phyloP scores from a whole-genome alignment of 352 stramenopile species.

The Phytophthora fragariaefolia region DNA sequence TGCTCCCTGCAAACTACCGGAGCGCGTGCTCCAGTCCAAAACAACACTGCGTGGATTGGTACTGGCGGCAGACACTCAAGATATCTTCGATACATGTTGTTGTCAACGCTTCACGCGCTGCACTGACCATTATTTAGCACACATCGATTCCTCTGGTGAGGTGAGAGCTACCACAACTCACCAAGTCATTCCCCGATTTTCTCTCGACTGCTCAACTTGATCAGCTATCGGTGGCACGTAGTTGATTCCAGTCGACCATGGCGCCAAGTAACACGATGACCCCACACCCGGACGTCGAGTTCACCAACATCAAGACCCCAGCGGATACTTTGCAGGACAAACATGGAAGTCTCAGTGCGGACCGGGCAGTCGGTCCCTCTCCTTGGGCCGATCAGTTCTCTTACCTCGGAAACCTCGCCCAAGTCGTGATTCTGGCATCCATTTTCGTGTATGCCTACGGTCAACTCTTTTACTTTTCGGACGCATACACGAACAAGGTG shows the following conservation, averaged over 20 bases:
- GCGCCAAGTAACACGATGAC: slow-evolving; percentile 21
- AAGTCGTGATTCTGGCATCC: slow-evolving; percentile 34
- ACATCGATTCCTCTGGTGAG: background rate
- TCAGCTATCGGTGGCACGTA: background rate
- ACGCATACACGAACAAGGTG: slow-evolving; percentile 21
- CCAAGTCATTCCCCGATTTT: slow-evolving; percentile 25
- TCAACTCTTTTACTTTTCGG: slow-evolving; percentile 33
- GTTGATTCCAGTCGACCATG: slow-evolving; percentile 1
- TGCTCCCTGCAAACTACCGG: slow-evolving; percentile 20
- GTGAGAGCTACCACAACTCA: background rate
- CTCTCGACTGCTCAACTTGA: slow-evolving; percentile 13
- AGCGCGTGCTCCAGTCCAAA: slow-evolving; percentile 15
- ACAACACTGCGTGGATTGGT: background rate
- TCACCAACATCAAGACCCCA: slow-evolving; percentile 27
- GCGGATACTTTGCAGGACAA: slow-evolving; percentile 22
- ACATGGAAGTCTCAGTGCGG: slow-evolving; percentile 1
- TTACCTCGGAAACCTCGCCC: slow-evolving; percentile 29
- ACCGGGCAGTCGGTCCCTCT: slow-evolving; percentile 9
- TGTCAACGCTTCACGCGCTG: background rate
- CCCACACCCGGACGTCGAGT: slow-evolving; percentile 23
- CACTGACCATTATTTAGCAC: slow-evolving; percentile 8
- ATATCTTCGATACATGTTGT: background rate
- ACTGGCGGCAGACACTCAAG: background rate
- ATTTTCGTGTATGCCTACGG: slow-evolving; percentile 41
- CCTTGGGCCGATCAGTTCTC: slow-evolving; percentile 15